Percentiles rank a stretch among this genome's conserved stretches.
Conservation (phyloP, 768 basidiomycete genomes). For the Daedaleopsis nitida region DNA sequence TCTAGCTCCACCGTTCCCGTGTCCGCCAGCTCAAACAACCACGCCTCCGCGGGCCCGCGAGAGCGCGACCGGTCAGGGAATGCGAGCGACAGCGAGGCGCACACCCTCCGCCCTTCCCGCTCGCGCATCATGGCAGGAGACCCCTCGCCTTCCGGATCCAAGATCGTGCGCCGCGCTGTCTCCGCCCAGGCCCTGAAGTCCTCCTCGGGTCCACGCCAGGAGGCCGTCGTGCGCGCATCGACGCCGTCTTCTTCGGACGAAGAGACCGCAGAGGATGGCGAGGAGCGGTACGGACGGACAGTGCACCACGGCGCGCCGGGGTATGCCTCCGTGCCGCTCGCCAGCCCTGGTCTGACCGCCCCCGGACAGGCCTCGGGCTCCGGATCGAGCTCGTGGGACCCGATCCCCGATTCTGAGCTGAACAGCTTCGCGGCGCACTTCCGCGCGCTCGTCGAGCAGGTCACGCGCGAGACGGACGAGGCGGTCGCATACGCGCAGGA, state of each 20-base stretch:
- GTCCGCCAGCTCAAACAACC: slow-evolving; percentile 4
- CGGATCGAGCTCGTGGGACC: neutral
- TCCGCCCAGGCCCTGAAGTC: slow-evolving; percentile 13
- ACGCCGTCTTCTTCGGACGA: slow-evolving; percentile 21
- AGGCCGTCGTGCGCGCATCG: neutral
- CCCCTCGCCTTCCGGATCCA: slow-evolving; percentile 15
- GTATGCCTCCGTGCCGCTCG: slow-evolving; percentile 17
- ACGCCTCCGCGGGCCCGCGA: slow-evolving; percentile 2
- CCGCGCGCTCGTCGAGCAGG: slow-evolving; percentile 49
- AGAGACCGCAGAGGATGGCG: slow-evolving; percentile 4
- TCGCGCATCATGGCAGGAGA: slow-evolving; percentile 23
- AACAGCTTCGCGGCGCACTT: slow-evolving; percentile 53
- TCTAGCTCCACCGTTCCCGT: slow-evolving; percentile 17
- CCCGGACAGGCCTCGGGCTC: neutral
- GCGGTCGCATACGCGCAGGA: slow-evolving; percentile 38
- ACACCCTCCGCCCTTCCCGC: slow-evolving; percentile 22
- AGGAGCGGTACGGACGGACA: slow-evolving; percentile 17
- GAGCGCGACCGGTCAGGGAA: slow-evolving; percentile 12
- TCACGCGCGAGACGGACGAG: slow-evolving; percentile 55
- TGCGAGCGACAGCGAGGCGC: slow-evolving; percentile 21
- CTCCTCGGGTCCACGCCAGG: neutral
- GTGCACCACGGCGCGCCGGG: slow-evolving; percentile 8
- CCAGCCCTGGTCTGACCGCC: neutral
- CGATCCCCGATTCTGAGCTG: slow-evolving; percentile 37
- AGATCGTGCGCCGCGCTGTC: slow-evolving; percentile 17